phyloP scores from a whole-genome alignment of 208 protist species.

The Wallacemonas rigidus region DNA sequence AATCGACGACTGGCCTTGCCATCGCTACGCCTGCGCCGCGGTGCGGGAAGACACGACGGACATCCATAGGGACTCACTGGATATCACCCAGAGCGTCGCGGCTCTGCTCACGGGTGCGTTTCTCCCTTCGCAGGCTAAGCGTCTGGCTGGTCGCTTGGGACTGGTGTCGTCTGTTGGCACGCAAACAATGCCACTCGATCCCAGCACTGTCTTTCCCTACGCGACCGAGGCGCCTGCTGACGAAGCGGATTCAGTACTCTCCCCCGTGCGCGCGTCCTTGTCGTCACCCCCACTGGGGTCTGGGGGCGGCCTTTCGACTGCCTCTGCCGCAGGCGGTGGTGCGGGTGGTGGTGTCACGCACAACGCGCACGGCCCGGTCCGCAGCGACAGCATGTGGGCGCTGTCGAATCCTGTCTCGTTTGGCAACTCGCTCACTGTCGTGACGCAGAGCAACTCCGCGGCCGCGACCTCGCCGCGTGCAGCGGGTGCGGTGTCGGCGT shows the following conservation, averaged over 20 bases:
- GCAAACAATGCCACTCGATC: constrained; percentile 4
- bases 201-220: not conserved
- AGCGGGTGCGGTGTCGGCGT: not conserved
- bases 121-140: not conserved
- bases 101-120: not conserved
- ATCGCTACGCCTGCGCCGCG: constrained; percentile 3
- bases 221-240: not conserved
- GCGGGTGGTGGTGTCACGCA: not conserved
- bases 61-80: not conserved
- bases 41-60: not conserved
- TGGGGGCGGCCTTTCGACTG: not conserved
- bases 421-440: not conserved
- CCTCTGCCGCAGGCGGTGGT: not conserved
- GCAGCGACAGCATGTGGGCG: not conserved
- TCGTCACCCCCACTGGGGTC: not conserved
- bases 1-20: constrained; percentile 21
- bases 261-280: not conserved
- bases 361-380: not conserved
- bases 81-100: constrained; percentile 9
- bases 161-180: constrained; percentile 2
- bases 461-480: no score
- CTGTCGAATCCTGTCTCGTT: not conserved
- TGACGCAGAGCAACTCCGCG: not conserved
- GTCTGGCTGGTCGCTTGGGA: not conserved
- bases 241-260: not conserved